Conservation (phyloP, 768 basidiomycete species). For the Clitopilus passeckerianus region DNA sequence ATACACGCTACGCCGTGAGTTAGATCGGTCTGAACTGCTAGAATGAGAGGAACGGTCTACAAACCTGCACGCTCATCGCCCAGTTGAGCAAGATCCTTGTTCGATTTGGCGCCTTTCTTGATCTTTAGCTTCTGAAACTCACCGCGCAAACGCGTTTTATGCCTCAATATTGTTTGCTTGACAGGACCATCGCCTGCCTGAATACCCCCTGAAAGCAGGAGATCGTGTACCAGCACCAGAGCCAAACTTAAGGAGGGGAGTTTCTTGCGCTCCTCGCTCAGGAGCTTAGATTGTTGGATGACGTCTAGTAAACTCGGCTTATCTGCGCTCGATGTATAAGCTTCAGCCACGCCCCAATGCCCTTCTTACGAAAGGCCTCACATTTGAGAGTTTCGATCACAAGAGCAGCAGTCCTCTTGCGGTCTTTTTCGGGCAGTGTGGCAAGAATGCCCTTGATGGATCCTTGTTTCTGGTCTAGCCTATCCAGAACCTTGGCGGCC, state of each 20-base stretch:
- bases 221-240: slow-evolving; percentile 86
- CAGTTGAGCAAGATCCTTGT: slow-evolving; percentile 57
- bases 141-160: slow-evolving; percentile 84
- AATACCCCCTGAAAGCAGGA: slow-evolving; percentile 79
- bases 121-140: slow-evolving; percentile 86
- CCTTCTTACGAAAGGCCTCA: slow-evolving; percentile 33
- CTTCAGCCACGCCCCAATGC: not conserved
- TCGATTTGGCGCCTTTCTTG: slow-evolving; percentile 61
- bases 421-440: slow-evolving; percentile 65
- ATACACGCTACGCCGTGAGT: slow-evolving; percentile 47
- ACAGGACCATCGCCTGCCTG: slow-evolving; percentile 89
- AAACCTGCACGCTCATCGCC: slow-evolving; percentile 64
- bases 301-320: slow-evolving; percentile 70
- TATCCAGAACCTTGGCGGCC: slow-evolving; percentile 78
- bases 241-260: slow-evolving; percentile 74
- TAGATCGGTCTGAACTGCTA: slow-evolving; percentile 7
- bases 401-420: slow-evolving; percentile 77
- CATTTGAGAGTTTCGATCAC: slow-evolving; percentile 97
- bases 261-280: slow-evolving; percentile 71
- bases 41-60: slow-evolving; percentile 1
- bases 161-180: slow-evolving; percentile 81
- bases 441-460: slow-evolving; percentile 84
- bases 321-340: slow-evolving; percentile 40
- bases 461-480: slow-evolving; percentile 84
- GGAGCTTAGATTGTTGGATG: slow-evolving; percentile 59